phyloP scores from a whole-genome alignment of 192 early-diverging fungal species.

The Backusella parvicylindrica region DNA sequence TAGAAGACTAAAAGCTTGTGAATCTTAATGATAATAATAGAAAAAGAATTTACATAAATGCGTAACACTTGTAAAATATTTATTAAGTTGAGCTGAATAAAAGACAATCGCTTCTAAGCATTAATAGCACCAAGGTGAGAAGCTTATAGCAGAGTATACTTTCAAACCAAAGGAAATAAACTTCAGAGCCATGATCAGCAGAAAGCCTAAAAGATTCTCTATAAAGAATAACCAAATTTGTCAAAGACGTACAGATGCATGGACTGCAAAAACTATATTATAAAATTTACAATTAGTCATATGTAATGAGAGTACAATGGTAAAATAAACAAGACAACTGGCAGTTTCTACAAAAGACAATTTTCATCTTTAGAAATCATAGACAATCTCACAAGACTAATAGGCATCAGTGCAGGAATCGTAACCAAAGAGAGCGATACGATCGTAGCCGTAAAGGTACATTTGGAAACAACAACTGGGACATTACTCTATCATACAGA shows the following conservation, averaged over 20 bases:
- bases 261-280: not conserved
- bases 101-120: conserved; percentile 1
- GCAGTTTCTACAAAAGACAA: conserved; percentile 5
- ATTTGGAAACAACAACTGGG: not conserved
- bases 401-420: conserved; percentile 1
- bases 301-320: not conserved
- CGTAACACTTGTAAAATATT: conserved; percentile 2
- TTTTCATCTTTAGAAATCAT: conserved; percentile 8
- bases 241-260: conserved; percentile 4
- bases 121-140: not conserved
- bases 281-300: conserved; percentile 5
- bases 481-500: conserved; percentile 1
- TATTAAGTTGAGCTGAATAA: conserved; percentile 3
- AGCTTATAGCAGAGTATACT: conserved; percentile 1
- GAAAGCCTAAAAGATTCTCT: conserved; percentile 1
- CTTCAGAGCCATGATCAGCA: conserved; percentile 5
- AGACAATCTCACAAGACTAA: conserved; percentile 8
- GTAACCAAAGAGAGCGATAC: conserved; percentile 3
- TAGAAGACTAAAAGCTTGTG: conserved; percentile 9
- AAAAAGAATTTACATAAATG: conserved; percentile 1
- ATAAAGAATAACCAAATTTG: conserved; percentile 1
- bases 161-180: not conserved
- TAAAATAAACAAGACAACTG: conserved; percentile 6
- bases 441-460: conserved; percentile 5
- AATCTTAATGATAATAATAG: conserved; percentile 2